Evolutionary conservation across 176 grass and related monocot species (phyloP).

Genomic region (Chrysopogon serrulatus): DNA sequence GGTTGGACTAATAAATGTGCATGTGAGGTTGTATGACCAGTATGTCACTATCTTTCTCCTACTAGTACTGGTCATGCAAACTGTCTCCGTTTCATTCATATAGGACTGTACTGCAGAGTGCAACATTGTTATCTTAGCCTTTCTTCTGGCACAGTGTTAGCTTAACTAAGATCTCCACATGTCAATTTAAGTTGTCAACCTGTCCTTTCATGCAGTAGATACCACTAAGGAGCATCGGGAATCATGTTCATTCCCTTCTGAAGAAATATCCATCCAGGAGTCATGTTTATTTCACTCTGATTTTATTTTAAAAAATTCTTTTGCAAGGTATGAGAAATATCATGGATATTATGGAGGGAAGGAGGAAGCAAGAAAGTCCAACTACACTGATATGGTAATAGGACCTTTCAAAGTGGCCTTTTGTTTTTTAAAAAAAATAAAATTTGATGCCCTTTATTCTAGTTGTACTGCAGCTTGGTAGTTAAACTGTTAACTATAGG

Average conservation of each 20-base stretch:
- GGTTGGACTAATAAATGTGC: neutral
- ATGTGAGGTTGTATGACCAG: neutral
- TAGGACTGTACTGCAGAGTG: neutral
- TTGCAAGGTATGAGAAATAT: slow-evolving; percentile 92
- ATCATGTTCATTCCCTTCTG: neutral
- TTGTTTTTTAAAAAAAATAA: neutral
- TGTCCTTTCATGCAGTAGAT: too few species aligned
- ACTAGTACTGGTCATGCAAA: neutral
- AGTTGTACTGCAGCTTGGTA: neutral
- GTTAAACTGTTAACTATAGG: neutral
- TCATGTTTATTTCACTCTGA: slow-evolving; percentile 8
- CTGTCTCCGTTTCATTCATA: neutral
- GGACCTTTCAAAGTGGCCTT: neutral
- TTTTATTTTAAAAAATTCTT: slow-evolving; percentile 10
- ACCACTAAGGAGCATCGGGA: too few species aligned
- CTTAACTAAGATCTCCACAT: too few species aligned
- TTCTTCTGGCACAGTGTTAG: too few species aligned
- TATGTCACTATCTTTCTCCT: neutral
- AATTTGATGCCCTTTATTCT: neutral
- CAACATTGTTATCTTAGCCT: too few species aligned
- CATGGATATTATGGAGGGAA: slow-evolving; percentile 86
- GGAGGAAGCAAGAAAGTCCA: slow-evolving; percentile 87
- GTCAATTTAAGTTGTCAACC: too few species aligned
- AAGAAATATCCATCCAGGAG: neutral
- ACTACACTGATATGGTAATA: slow-evolving; percentile 91